Percentiles rank a stretch among this genome's conserved stretches.
Conservation (phyloP, 352 stramenopile genomes). For the Phytopythium montanum region DNA sequence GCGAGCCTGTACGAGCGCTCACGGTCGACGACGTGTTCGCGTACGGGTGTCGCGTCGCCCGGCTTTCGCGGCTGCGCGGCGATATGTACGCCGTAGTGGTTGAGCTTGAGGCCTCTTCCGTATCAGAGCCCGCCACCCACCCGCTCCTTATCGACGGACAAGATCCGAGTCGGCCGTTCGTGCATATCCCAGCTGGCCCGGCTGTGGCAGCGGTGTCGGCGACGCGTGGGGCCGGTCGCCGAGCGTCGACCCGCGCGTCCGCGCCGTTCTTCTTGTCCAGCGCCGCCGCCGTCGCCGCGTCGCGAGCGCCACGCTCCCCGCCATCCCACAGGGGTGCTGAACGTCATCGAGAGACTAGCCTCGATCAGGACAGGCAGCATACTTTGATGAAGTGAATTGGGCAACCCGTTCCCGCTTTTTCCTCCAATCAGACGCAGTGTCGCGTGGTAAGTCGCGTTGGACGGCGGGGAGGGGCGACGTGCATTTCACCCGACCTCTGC, state of each 20-base stretch:
- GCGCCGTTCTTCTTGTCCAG: conserved; percentile 15
- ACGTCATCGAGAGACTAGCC: no score
- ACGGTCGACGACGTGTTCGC: conserved; percentile 48
- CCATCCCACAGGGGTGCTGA: no score
- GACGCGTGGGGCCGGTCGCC: conserved; percentile 9
- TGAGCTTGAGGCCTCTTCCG: conserved; percentile 3
- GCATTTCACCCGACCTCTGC: no score
- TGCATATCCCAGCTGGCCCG: conserved; percentile 17
- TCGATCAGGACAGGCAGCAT: no score
- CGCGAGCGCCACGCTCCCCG: neutral
- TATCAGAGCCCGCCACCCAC: neutral
- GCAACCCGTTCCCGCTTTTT: no score
- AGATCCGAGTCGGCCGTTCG: neutral
- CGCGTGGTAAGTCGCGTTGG: neutral
- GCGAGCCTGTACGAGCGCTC: conserved; percentile 56
- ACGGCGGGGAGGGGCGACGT: neutral
- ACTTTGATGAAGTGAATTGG: no score
- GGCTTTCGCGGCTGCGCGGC: conserved; percentile 34
- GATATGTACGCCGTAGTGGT: conserved; percentile 40
- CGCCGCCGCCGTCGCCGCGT: neutral
- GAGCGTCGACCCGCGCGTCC: conserved; percentile 7
- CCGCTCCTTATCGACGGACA: no score
- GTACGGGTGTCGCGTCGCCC: conserved; percentile 23
- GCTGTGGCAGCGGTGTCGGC: conserved; percentile 9
- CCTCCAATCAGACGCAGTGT: neutral